These are phyloP conservation scores for Neofusicoccum sp. DNA, from an alignment of 2,329 filamentous ascomycete genomes.

Conservation along the genomic window DNA sequence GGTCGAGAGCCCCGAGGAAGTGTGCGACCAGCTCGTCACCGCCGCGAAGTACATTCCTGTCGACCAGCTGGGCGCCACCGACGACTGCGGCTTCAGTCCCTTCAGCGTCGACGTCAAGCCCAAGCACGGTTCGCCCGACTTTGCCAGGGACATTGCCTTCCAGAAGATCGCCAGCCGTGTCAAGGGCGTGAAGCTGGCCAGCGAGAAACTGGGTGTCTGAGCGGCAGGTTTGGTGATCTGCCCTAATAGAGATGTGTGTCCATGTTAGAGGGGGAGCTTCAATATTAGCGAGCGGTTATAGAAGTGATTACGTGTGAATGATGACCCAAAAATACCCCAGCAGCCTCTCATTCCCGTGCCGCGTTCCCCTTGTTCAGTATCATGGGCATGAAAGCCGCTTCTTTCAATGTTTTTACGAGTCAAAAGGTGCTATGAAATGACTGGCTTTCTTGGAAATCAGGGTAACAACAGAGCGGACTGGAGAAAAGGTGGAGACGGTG, in stretches of 20 bases:
- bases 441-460: background rate
- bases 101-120: slow-evolving; percentile 33
- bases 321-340: background rate
- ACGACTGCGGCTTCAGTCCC: slow-evolving; percentile 33
- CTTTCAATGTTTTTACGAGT: too few relatives aligned
- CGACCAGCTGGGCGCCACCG: slow-evolving; percentile 31
- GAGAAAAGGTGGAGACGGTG: background rate
- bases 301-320: background rate
- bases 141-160: slow-evolving; percentile 32
- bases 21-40: slow-evolving; percentile 28
- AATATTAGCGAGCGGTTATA: background rate
- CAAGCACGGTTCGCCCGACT: slow-evolving; percentile 30
- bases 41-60: slow-evolving; percentile 30
- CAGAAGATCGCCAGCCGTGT: slow-evolving; percentile 29
- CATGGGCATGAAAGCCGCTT: too few relatives aligned
- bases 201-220: slow-evolving; percentile 27
- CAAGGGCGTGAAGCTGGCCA: slow-evolving; percentile 30
- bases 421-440: background rate
- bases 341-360: too few relatives aligned
- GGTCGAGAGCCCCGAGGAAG: slow-evolving; percentile 31
- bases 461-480: too few relatives aligned
- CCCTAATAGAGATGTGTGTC: background rate
- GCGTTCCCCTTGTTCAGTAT: too few relatives aligned
- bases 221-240: background rate
- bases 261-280: background rate